Evolutionary conservation across 1,284 basidiomycete genomes (phyloP).

Genomic region (Cutaneotrichosporon curvatum): DNA sequence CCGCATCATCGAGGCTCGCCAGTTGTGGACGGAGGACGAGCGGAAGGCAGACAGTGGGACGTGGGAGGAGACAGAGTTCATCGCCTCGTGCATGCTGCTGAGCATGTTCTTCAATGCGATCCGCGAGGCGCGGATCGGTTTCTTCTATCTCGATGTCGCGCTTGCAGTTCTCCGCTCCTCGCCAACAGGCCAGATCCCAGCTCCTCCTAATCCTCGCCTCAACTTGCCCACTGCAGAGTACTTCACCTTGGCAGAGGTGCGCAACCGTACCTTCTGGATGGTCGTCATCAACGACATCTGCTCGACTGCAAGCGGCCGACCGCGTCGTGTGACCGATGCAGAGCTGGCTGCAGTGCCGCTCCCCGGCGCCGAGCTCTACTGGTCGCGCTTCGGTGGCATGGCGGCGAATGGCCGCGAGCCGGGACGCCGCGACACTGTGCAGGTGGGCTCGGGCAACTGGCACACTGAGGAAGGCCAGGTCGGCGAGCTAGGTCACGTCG

Average conservation of each 20-base stretch:
- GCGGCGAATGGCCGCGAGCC: slow-evolving; percentile 24
- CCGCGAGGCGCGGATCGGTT: slow-evolving; percentile 38
- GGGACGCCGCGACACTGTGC: slow-evolving; percentile 29
- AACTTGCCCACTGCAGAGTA: slow-evolving; percentile 28
- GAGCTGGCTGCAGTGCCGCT: slow-evolving; percentile 39
- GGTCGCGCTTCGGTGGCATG: slow-evolving; percentile 38
- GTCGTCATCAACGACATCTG: slow-evolving; percentile 43
- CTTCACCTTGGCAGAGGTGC: slow-evolving; percentile 35
- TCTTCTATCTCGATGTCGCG: slow-evolving; percentile 43
- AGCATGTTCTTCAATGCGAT: slow-evolving; percentile 44
- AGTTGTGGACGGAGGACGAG: slow-evolving; percentile 28
- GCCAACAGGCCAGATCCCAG: slow-evolving; percentile 15
- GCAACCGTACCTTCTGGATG: slow-evolving; percentile 44
- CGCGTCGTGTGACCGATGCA: slow-evolving; percentile 29
- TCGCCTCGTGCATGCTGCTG: slow-evolving; percentile 42
- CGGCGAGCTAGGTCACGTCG: slow-evolving; percentile 44
- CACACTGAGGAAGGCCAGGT: slow-evolving; percentile 35
- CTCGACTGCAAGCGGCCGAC: slow-evolving; percentile 34
- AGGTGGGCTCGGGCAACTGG: slow-evolving; percentile 33
- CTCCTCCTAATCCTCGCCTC: slow-evolving; percentile 21
- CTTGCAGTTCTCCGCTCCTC: slow-evolving; percentile 31
- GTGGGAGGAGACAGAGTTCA: slow-evolving; percentile 47
- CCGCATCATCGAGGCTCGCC: slow-evolving; percentile 27
- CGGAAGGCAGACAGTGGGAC: slow-evolving; percentile 26
- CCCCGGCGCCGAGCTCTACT: slow-evolving; percentile 37